Conservation (phyloP, 768 basidiomycete species). For the Naganishia vishniacii region DNA sequence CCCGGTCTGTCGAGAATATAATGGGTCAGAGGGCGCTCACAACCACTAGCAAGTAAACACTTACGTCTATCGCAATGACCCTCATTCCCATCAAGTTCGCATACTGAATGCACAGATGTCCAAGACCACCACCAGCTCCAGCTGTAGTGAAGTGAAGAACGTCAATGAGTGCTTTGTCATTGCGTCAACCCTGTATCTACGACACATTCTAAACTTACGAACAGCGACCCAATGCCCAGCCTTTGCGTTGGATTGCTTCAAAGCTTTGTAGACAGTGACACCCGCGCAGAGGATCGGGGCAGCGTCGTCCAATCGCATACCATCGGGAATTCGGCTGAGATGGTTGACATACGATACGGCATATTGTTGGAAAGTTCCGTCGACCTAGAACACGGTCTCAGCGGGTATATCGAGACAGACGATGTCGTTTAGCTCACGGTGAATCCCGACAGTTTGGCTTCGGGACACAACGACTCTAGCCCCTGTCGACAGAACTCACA, state of each 20-base stretch:
- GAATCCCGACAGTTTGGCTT: conserved; percentile 64
- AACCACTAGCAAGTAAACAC: not conserved
- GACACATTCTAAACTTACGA: conserved; percentile 7
- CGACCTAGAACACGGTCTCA: conserved; percentile 42
- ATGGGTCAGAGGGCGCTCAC: too few relatives aligned
- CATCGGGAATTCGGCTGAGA: conserved; percentile 75
- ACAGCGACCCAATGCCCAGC: conserved; percentile 57
- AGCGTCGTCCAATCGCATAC: conserved; percentile 55
- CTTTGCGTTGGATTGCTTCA: conserved; percentile 64
- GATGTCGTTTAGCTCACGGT: conserved; percentile 43
- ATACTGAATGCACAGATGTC: conserved; percentile 78
- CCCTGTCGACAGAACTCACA: conserved; percentile 71
- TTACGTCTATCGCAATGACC: conserved; percentile 68
- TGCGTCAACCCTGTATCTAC: not conserved
- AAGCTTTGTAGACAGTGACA: conserved; percentile 76
- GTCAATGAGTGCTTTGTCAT: too few relatives aligned
- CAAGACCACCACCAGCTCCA: conserved; percentile 59
- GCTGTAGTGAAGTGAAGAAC: conserved; percentile 12
- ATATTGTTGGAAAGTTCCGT: conserved; percentile 66
- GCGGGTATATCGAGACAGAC: not conserved
- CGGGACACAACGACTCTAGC: conserved; percentile 57
- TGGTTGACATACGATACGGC: conserved; percentile 37
- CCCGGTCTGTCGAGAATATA: conserved; percentile 52
- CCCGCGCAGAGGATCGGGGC: conserved; percentile 72
- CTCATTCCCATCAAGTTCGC: conserved; percentile 70